Evolutionary conservation across 768 basidiomycete species (phyloP).

Genomic region (Leccinum uliginosum): DNA sequence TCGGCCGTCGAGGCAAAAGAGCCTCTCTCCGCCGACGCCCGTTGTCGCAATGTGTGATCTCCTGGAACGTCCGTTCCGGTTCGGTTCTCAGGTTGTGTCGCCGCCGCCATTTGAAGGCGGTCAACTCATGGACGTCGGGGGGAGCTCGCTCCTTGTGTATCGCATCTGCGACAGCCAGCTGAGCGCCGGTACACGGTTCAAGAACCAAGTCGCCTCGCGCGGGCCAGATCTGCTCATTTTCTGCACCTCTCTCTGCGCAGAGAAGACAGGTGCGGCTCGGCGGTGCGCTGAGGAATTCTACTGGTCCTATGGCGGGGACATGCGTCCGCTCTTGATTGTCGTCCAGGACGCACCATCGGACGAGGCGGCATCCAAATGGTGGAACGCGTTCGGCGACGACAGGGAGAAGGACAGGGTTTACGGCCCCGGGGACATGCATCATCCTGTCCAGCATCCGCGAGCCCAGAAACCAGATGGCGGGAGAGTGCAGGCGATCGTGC

Average conservation of each 20-base stretch:
- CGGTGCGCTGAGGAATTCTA: conserved; percentile 16
- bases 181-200: conserved; percentile 20
- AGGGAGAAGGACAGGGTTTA: not conserved
- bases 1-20: conserved; percentile 2
- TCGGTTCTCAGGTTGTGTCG: conserved; percentile 3
- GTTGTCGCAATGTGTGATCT: conserved; percentile 20
- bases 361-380: conserved; percentile 19
- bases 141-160: conserved; percentile 17
- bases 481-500: conserved; percentile 19
- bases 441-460: not conserved
- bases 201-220: conserved; percentile 19
- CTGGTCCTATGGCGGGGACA: conserved; percentile 24
- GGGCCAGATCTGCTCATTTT: conserved; percentile 25
- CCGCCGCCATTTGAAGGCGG: conserved; percentile 18
- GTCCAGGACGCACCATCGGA: conserved; percentile 20
- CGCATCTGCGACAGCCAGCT: conserved; percentile 20
- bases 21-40: conserved; percentile 11
- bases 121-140: conserved; percentile 17
- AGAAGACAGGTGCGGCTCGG: conserved; percentile 4
- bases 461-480: not conserved
- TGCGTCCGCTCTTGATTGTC: conserved; percentile 23
- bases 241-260: conserved; percentile 10
- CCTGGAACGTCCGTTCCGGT: conserved; percentile 1
- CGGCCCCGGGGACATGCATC: not conserved
- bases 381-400: conserved; percentile 12